Conservation (phyloP, 441 rosid species). For the Aleurites moluccanus region DNA sequence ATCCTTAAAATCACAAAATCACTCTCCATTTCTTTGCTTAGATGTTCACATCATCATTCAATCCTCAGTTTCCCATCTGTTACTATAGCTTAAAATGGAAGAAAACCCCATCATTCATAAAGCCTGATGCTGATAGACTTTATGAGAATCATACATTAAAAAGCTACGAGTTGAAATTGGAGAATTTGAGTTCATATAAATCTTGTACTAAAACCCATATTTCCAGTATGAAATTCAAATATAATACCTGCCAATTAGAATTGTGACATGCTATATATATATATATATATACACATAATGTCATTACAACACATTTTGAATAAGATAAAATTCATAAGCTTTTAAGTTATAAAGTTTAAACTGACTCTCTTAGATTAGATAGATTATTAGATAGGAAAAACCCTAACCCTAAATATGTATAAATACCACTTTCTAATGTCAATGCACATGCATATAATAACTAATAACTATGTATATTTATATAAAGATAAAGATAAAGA, state of each 20-base stretch:
- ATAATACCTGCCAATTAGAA: no score
- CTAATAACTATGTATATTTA: no score
- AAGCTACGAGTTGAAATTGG: no score
- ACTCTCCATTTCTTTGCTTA: constrained; percentile 15
- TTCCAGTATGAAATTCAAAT: no score
- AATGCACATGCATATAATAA: not conserved
- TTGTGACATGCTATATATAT: no score
- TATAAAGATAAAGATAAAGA: not conserved
- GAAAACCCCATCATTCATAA: constrained; percentile 17
- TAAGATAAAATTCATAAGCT: not conserved
- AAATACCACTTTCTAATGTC: constrained; percentile 2
- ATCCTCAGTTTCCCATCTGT: constrained; percentile 14
- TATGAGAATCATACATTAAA: no score
- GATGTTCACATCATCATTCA: constrained; percentile 22
- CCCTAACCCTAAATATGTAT: constrained; percentile 42
- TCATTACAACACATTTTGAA: not conserved
- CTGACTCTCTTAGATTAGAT: not conserved
- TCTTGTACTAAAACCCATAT: no score
- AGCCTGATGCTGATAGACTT: not conserved
- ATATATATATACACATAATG: no score
- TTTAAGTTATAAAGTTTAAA: not conserved
- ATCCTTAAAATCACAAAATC: constrained; percentile 10
- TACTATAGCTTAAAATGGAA: constrained; percentile 14
- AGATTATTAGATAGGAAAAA: constrained; percentile 15
- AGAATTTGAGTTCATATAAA: no score